Base-by-base conservation (phyloP, 2,329 filamentous ascomycete genomes). In the Botryotinia globosa region DNA sequence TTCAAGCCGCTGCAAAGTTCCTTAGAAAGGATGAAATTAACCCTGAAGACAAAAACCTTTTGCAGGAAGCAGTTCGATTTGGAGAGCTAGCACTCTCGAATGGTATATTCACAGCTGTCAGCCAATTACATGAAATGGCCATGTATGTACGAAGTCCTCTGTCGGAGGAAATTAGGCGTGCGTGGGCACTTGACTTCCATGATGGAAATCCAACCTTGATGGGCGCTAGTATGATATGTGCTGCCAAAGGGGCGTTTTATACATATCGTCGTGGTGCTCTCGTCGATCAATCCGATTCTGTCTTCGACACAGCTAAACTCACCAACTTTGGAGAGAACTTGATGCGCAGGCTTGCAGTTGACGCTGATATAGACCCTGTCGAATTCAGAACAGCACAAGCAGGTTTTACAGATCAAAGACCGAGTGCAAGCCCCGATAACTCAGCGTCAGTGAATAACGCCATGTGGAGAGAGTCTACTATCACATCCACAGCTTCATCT, bases 401-500 rank as follows among this genome's bases (percentile, higher is more conserved):
- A 6, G 81, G 80, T 16, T 64, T 67, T 3, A 72, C 71, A 61
- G 39, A 64, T 42, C 70, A 39, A 25, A 65, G 66, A 14, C 63
- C 62, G 37, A 56, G 72, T 5, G 59, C 73, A 32, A 37, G 16
- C 7, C 67, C 8, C 14, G 14, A 56, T 9, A 18, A 0, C 18
- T 20, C 29, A 14, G 14, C n/a, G 4, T 14, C n/a, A 29, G 34
- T 18, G 0, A 34, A 42, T 9, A 54, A 42, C 2, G 1, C 18
- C 12, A 29, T 9, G 25, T 42, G 48, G 64, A 42, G 18, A 20
- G 22, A 7, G 4, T 45, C 59, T 20, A 54, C 44, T 25, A 85
- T 89, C 0, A 83, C 92, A n/a, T 94, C 93, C 6, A 97, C 94
- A 0, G 89, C 90, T 0, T 98, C 94, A 0, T 90, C 92, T 0